These are phyloP conservation scores for Echium plantagineum DNA, from an alignment of 257 asterid genomes.

Conservation along the genomic window DNA sequence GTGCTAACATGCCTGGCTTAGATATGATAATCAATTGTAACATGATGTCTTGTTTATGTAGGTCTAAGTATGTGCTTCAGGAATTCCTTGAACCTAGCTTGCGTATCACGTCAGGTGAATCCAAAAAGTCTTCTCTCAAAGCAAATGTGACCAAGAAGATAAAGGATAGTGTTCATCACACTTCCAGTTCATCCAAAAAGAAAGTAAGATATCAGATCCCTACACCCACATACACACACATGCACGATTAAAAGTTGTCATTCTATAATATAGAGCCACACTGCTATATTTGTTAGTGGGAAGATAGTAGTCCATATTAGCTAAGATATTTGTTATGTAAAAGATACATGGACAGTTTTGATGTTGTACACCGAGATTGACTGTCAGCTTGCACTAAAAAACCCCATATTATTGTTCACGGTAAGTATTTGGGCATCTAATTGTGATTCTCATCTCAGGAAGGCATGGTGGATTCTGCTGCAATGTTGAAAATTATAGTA, in stretches of 20 bases:
- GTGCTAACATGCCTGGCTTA: not conserved
- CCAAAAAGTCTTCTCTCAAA: slow-evolving; percentile 46
- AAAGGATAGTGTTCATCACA: slow-evolving; percentile 47
- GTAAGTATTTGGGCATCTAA: slow-evolving; percentile 1
- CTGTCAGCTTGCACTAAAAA: not conserved
- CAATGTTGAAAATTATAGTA: slow-evolving; percentile 54
- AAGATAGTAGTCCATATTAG: not conserved
- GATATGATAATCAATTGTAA: slow-evolving; percentile 8
- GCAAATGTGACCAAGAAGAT: slow-evolving; percentile 61
- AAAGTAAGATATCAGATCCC: slow-evolving; percentile 30
- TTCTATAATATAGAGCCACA: not conserved
- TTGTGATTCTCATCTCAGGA: slow-evolving; percentile 32
- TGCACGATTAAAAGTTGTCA: no score
- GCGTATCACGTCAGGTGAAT: slow-evolving; percentile 48
- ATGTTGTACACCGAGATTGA: not conserved
- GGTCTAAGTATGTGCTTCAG: slow-evolving; percentile 88
- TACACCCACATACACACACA: no score
- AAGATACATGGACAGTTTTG: not conserved
- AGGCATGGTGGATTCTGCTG: slow-evolving; percentile 77
- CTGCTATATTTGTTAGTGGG: slow-evolving; percentile 3
- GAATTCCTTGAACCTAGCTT: slow-evolving; percentile 90
- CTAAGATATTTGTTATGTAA: not conserved
- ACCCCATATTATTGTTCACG: not conserved
- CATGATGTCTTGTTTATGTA: slow-evolving; percentile 16
- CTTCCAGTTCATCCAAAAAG: slow-evolving; percentile 47